Conservation (phyloP, 2,329 filamentous ascomycete genomes). For the Coniochaeta sp. region DNA sequence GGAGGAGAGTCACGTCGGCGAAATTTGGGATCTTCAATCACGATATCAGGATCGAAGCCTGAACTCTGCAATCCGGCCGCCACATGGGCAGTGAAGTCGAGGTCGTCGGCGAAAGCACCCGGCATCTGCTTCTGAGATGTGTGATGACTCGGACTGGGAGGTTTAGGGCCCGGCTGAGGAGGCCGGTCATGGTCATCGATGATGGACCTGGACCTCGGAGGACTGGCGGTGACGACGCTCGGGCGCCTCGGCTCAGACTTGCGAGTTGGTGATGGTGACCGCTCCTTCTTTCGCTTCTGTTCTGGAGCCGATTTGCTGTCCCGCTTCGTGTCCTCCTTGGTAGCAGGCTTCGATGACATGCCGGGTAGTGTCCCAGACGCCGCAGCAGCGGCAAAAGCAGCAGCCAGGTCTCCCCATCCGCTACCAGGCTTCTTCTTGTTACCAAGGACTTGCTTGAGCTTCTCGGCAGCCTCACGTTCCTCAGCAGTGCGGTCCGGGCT, state of each 20-base stretch:
- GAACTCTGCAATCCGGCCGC: conserved; percentile 62
- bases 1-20: conserved; percentile 58
- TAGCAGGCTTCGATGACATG: not conserved
- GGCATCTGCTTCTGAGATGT: conserved; percentile 42
- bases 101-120: conserved; percentile 59
- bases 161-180: conserved; percentile 52
- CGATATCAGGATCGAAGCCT: conserved; percentile 64
- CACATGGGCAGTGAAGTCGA: conserved; percentile 62
- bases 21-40: conserved; percentile 59
- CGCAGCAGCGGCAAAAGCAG: conserved; percentile 37
- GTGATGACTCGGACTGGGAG: conserved; percentile 31
- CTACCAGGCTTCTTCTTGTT: conserved; percentile 19
- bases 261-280: conserved; percentile 7
- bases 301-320: not conserved
- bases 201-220: conserved; percentile 10
- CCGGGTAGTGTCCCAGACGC: conserved; percentile 8
- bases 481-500: conserved; percentile 13
- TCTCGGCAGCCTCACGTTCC: conserved; percentile 10
- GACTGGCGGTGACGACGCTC: not conserved
- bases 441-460: not conserved
- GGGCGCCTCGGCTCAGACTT: conserved; percentile 1
- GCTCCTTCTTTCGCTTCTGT: conserved; percentile 11
- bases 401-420: conserved; percentile 46
- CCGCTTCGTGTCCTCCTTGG: not conserved
- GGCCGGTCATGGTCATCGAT: conserved; percentile 37